Base-by-base conservation (phyloP, 352 stramenopile species). In the Globisporangium emineosum region DNA sequence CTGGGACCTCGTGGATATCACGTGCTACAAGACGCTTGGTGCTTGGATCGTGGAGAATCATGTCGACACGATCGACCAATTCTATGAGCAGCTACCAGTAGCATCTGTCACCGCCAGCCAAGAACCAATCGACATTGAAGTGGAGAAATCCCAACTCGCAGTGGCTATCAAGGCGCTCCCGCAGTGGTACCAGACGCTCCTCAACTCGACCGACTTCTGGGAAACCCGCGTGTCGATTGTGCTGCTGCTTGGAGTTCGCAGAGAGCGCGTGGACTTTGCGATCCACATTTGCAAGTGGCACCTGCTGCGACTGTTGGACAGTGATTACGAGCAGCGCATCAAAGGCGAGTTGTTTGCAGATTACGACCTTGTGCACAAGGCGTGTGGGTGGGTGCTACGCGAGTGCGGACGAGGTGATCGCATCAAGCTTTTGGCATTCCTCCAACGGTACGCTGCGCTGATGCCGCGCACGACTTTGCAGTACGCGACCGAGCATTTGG, bases 401-500 rank as follows among this genome's bases (percentile, higher is more conserved):
- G 66, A 72, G 35, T 53, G 50, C 12, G 66, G 62, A 0, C 42
- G 47, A 6, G 23, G 3, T 9, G 62, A 70, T 23, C 57, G 47
- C 4, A 25, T 35, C 6, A 47, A 25, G 19, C 57, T 72, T 0
- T 15, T 60, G n/a, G 1, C 0, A 6, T 72, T 72, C 19, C 57
- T 72, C 8, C 13, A 60, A 8, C 13, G 27, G 2, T 64, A 70
- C 60, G 62, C 66, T 10, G 1, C 54, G 15, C 55, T 70, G 23
- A 13, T 42, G 19, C 40, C 54, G 9, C 64, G 60, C 6, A 69
- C 62, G n/a, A 70, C 66, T 21, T 25, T 72, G 50, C 45, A 65
- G 32, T 72, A 72, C 27, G 66, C 66, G 19, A 72, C 66, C n/a
- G 62, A 72, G 56, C 66, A 72, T 52, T 32, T 72, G 29, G 37